Percentiles rank a stretch among this genome's conserved stretches.
Evolutionary conservation across 495 filamentous ascomycete species (phyloP).

Genomic region (Hypoxylon cercidicola): DNA sequence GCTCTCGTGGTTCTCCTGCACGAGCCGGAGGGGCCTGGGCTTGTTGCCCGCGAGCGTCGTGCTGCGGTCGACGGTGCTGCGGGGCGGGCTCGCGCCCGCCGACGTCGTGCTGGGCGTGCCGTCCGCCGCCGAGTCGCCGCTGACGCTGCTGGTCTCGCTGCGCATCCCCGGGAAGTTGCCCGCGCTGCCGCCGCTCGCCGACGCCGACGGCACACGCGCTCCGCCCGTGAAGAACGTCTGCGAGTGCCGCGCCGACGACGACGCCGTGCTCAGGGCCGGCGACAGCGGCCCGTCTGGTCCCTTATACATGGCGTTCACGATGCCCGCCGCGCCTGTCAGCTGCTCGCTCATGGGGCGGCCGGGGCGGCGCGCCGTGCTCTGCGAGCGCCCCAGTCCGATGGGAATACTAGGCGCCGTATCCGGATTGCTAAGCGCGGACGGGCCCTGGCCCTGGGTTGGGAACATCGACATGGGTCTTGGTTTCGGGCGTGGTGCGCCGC

Average conservation of each 20-base stretch:
- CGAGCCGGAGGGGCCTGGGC: conserved; percentile 84
- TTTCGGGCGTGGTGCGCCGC: conserved; percentile 49
- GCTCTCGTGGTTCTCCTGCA: conserved; percentile 69
- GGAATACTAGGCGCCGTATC: conserved; percentile 87
- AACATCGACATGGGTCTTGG: conserved; percentile 70
- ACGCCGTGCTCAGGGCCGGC: conserved; percentile 58
- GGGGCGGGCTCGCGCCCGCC: conserved; percentile 64
- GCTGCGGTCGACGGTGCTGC: conserved; percentile 65
- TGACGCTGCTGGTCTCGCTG: conserved; percentile 70
- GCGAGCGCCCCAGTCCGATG: conserved; percentile 69
- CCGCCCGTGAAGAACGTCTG: conserved; percentile 56
- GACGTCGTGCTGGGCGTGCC: conserved; percentile 61
- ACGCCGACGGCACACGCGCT: conserved; percentile 39
- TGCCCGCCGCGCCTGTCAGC: conserved; percentile 69
- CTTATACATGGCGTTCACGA: conserved; percentile 88
- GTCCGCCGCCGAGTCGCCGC: conserved; percentile 66
- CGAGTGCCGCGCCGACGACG: conserved; percentile 52
- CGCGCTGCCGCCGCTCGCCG: conserved; percentile 46
- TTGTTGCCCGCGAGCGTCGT: conserved; percentile 75
- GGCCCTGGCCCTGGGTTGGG: conserved; percentile 41
- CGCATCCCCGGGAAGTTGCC: conserved; percentile 66
- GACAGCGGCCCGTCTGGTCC: conserved; percentile 65
- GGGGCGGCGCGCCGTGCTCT: conserved; percentile 63
- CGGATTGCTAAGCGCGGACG: conserved; percentile 67
- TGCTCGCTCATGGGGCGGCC: conserved; percentile 78